phyloP scores from a whole-genome alignment of 2,329 filamentous ascomycete genomes.

The Aspergillus aculeatus region DNA sequence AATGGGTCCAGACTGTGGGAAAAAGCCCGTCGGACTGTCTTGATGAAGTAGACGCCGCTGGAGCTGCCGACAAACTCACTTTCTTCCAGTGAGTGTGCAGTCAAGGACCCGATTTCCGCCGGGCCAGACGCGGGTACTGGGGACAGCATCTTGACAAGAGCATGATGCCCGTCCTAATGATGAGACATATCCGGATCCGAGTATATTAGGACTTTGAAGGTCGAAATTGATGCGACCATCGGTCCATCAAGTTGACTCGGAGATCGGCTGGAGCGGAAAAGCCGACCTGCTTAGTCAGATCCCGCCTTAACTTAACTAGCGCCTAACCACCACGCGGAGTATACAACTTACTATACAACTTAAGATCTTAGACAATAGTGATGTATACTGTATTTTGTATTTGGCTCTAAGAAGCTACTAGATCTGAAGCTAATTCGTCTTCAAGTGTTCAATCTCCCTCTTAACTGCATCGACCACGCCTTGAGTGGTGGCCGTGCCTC shows the following conservation, averaged over 20 bases:
- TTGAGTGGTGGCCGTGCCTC: conserved; percentile 56
- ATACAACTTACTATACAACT: no score
- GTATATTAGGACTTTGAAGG: not conserved
- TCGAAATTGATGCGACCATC: not conserved
- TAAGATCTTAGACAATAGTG: no score
- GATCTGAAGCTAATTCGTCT: not conserved
- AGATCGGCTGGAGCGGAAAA: not conserved
- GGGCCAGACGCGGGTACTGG: conserved; percentile 7
- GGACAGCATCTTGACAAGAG: conserved; percentile 25
- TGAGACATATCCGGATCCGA: not conserved
- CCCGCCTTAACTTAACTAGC: no score
- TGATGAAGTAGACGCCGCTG: conserved; percentile 55
- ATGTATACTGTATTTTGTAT: no score
- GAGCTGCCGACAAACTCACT: conserved; percentile 55
- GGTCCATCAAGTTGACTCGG: not conserved
- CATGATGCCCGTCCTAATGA: conserved; percentile 16
- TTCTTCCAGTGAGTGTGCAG: conserved; percentile 43
- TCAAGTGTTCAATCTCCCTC: conserved; percentile 45
- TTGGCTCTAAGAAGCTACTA: not conserved
- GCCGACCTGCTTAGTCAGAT: not conserved
- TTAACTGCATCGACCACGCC: conserved; percentile 59
- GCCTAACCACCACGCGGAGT: no score
- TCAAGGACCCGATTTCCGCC: conserved; percentile 43
- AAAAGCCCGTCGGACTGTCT: conserved; percentile 55
- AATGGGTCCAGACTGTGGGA: conserved; percentile 33